phyloP scores from a whole-genome alignment of 805 yeast species.

The Candida montana region DNA sequence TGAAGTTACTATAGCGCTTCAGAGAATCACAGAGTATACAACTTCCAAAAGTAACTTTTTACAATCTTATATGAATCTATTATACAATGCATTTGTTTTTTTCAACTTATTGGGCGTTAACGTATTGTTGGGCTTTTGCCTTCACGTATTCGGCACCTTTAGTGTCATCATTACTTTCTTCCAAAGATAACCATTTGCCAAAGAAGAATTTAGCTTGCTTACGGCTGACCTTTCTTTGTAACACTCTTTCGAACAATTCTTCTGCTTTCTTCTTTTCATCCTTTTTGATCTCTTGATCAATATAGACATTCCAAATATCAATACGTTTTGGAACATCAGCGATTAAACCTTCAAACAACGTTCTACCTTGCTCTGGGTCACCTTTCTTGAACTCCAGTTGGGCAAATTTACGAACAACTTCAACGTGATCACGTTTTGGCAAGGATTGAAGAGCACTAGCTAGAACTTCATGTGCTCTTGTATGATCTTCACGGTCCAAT shows the following conservation, averaged over 20 bases:
- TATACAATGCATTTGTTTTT: slow-evolving; percentile 1
- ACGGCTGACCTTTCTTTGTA: slow-evolving; percentile 58
- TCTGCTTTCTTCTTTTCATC: slow-evolving; percentile 65
- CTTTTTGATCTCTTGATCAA: slow-evolving; percentile 84
- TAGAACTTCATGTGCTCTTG: slow-evolving; percentile 66
- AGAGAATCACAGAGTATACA: too few species aligned
- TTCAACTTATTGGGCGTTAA: slow-evolving; percentile 26
- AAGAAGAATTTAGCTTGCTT: slow-evolving; percentile 95
- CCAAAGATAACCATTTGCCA: slow-evolving; percentile 83
- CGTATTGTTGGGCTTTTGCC: slow-evolving; percentile 84
- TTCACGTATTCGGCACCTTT: slow-evolving; percentile 78
- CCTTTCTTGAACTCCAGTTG: slow-evolving; percentile 84
- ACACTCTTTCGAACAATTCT: slow-evolving; percentile 76
- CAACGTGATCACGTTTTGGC: slow-evolving; percentile 70
- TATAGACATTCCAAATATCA: slow-evolving; percentile 92
- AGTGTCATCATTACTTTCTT: slow-evolving; percentile 61
- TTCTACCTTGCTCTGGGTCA: slow-evolving; percentile 90
- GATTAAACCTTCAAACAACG: slow-evolving; percentile 86
- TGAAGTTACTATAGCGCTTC: too few species aligned
- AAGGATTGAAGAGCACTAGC: slow-evolving; percentile 67
- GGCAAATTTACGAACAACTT: slow-evolving; percentile 82
- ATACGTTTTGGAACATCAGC: slow-evolving; percentile 88
- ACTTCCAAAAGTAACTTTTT: too few species aligned
- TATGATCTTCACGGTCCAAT: slow-evolving; percentile 48
- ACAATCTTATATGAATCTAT: slow-evolving; percentile 2